phyloP scores from a whole-genome alignment of 306 rosid species.

The Malus fusca region DNA sequence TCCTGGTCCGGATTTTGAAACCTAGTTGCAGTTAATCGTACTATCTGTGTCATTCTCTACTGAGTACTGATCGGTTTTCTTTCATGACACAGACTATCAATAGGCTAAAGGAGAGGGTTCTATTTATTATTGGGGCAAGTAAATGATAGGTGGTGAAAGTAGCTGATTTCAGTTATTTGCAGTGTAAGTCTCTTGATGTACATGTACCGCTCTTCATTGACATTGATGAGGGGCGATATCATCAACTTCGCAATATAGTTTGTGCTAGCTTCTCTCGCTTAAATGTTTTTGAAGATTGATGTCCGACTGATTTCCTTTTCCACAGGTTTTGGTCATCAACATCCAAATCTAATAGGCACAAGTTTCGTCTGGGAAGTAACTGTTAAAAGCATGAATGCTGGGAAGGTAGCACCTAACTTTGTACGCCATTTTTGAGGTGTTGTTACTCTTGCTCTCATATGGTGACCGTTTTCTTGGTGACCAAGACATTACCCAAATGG shows the following conservation, averaged over 20 bases:
- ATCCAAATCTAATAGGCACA: not conserved
- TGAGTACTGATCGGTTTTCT: not conserved
- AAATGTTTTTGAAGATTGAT: not conserved
- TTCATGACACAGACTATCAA: conserved; percentile 40
- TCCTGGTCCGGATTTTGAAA: conserved; percentile 37
- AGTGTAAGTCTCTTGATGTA: not conserved
- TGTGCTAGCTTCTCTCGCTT: too few relatives aligned
- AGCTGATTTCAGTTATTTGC: not conserved
- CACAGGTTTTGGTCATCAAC: not conserved
- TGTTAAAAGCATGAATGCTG: not conserved
- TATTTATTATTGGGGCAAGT: not conserved
- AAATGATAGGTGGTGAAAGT: not conserved
- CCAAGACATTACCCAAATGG: not conserved
- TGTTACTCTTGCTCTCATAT: not conserved
- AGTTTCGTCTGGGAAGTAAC: not conserved
- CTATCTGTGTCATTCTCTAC: conserved; percentile 10
- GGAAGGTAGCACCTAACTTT: not conserved
- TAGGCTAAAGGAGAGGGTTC: conserved; percentile 30
- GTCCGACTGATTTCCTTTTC: not conserved
- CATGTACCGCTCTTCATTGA: not conserved
- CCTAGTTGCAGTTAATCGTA: conserved; percentile 1
- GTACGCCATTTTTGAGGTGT: not conserved
- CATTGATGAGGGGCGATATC: not conserved
- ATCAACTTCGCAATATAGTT: too few relatives aligned
- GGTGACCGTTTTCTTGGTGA: not conserved